Conservation (phyloP, 495 filamentous ascomycete genomes). For the Penicillium tannophilum region DNA sequence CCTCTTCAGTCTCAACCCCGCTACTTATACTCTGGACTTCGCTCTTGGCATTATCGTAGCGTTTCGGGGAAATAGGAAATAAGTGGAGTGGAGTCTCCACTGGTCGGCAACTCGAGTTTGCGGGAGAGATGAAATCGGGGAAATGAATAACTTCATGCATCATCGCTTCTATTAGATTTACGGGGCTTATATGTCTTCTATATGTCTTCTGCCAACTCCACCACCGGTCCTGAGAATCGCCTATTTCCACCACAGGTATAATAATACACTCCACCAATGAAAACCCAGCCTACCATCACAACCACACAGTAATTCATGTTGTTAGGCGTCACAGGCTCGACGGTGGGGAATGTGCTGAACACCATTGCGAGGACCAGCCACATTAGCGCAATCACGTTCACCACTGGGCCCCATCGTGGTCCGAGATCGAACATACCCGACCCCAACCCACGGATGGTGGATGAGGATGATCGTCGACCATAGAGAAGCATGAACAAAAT, state of each 20-base stretch:
- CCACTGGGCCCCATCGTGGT: slow-evolving; percentile 17
- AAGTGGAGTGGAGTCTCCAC: neutral
- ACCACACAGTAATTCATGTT: slow-evolving; percentile 32
- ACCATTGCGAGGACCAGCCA: slow-evolving; percentile 28
- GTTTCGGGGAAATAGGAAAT: slow-evolving; percentile 10
- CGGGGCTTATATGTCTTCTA: neutral
- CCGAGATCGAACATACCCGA: slow-evolving; percentile 21
- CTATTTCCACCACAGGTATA: slow-evolving; percentile 22
- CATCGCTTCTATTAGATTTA: neutral
- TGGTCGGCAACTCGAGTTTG: neutral
- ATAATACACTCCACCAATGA: slow-evolving; percentile 25
- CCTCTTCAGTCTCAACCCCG: neutral
- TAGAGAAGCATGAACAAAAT: slow-evolving; percentile 28
- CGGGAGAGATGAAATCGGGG: neutral
- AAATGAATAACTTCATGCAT: neutral
- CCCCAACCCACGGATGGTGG: slow-evolving; percentile 13
- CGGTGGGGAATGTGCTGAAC: slow-evolving; percentile 28
- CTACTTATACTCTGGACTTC: neutral
- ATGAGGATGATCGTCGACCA: slow-evolving; percentile 11
- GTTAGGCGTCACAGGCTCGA: slow-evolving; percentile 23
- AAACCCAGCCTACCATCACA: slow-evolving; percentile 27
- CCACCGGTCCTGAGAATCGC: slow-evolving; percentile 21
- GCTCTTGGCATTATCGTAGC: neutral
- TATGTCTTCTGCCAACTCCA: slow-evolving; percentile 23
- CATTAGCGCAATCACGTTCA: slow-evolving; percentile 20